Evolutionary conservation across 768 basidiomycete species (phyloP).

Genomic region (Candolleomyces efflorescens): DNA sequence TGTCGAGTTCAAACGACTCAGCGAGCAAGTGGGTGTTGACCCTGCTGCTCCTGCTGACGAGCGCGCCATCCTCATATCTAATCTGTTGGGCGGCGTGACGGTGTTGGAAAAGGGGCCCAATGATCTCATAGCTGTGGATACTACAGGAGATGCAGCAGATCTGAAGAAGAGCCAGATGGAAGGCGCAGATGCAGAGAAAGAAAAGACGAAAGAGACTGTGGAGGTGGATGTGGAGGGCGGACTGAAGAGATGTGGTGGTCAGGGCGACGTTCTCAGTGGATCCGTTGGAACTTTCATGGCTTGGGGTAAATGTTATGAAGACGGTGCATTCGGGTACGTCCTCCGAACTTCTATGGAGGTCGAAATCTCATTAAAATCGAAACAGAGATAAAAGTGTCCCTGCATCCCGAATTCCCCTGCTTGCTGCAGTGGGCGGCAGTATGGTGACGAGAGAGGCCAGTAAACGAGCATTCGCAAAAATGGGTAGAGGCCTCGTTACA

Average conservation of each 20-base stretch:
- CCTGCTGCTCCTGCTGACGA: slow-evolving; percentile 45
- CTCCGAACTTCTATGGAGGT: not conserved
- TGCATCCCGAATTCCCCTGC: slow-evolving; percentile 66
- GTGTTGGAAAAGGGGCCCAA: slow-evolving; percentile 82
- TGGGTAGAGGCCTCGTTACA: slow-evolving; percentile 80
- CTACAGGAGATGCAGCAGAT: slow-evolving; percentile 49
- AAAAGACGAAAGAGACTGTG: slow-evolving; percentile 55
- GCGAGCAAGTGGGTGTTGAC: slow-evolving; percentile 66
- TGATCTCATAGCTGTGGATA: slow-evolving; percentile 82
- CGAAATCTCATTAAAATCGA: not conserved
- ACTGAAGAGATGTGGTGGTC: slow-evolving; percentile 90
- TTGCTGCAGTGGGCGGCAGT: slow-evolving; percentile 84
- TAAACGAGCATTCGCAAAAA: slow-evolving; percentile 65
- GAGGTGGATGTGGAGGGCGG: slow-evolving; percentile 74
- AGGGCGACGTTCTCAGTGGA: slow-evolving; percentile 92
- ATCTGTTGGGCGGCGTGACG: slow-evolving; percentile 78
- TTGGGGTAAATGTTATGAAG: slow-evolving; percentile 93
- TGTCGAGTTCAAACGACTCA: slow-evolving; percentile 85
- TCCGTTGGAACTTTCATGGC: slow-evolving; percentile 85
- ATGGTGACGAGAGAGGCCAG: slow-evolving; percentile 87
- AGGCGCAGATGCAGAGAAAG: slow-evolving; percentile 43
- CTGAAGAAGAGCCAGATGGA: slow-evolving; percentile 39
- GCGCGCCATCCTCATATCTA: slow-evolving; percentile 71
- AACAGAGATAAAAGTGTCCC: slow-evolving; percentile 51
- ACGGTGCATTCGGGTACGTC: slow-evolving; percentile 69